phyloP scores from a whole-genome alignment of 176 grass and related monocot species.

The Raddia distichophylla region DNA sequence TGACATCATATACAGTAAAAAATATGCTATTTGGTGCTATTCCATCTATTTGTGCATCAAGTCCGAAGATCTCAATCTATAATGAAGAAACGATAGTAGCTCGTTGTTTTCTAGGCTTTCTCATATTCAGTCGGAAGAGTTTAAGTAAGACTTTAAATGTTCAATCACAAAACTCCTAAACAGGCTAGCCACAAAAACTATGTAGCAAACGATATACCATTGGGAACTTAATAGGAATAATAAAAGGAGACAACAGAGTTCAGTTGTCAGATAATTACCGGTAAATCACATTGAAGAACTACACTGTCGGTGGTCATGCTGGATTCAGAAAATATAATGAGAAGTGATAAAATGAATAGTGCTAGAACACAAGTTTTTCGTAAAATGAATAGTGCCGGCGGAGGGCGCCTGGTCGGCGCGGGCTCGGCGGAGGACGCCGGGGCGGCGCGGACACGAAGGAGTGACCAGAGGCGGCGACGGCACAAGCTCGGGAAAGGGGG shows the following conservation, averaged over 20 bases:
- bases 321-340: slow-evolving; percentile 53
- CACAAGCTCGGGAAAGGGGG: too few species aligned
- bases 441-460: too few species aligned
- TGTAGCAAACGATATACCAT: neutral
- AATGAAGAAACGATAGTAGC: too few species aligned
- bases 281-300: slow-evolving; percentile 73
- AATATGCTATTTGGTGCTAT: too few species aligned
- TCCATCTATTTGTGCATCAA: too few species aligned
- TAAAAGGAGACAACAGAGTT: neutral
- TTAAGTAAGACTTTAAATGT: neutral
- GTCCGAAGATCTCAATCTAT: too few species aligned
- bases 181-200: neutral
- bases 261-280: slow-evolving; percentile 56
- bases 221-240: neutral
- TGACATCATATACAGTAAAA: too few species aligned
- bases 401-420: too few species aligned
- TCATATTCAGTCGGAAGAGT: too few species aligned
- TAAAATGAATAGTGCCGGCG: slow-evolving; percentile 46
- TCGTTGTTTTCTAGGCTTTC: too few species aligned
- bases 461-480: too few species aligned
- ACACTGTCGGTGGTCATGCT: slow-evolving; percentile 62
- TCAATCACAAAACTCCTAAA: slow-evolving; percentile 5
- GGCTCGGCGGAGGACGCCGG: too few species aligned
- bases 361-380: slow-evolving; percentile 15
- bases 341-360: slow-evolving; percentile 35